phyloP scores from a whole-genome alignment of 441 rosid species.

The Biscutella auriculata region DNA sequence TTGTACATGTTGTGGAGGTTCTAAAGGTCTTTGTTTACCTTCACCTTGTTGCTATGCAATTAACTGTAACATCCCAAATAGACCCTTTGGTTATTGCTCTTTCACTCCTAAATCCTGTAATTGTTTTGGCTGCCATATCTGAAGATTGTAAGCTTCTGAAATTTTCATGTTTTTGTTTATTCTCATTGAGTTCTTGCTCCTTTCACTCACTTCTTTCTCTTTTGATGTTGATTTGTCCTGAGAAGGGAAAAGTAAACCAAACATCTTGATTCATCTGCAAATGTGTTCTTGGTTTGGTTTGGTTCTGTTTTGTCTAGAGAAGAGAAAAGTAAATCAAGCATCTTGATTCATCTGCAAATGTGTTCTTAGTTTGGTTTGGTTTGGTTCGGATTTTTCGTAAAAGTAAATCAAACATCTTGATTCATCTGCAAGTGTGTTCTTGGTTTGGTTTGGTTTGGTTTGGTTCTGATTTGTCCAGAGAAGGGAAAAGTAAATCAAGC shows the following conservation, averaged over 20 bases:
- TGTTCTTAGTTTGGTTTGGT: conserved; percentile 46
- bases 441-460: too few species aligned
- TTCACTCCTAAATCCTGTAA: conserved; percentile 95
- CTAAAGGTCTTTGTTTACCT: conserved; percentile 66
- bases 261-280: conserved; percentile 22
- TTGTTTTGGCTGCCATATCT: conserved; percentile 88
- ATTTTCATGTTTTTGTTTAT: neutral
- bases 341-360: conserved; percentile 25
- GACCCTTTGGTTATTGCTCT: conserved; percentile 92
- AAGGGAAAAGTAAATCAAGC: neutral
- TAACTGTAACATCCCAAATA: conserved; percentile 93
- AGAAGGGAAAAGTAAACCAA: neutral
- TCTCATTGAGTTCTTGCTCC: too few species aligned
- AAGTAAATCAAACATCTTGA: neutral
- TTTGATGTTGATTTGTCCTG: conserved; percentile 1
- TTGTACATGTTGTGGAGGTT: conserved; percentile 95
- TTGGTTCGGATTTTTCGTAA: too few species aligned
- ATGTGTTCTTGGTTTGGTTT: conserved; percentile 43
- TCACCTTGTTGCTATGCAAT: conserved; percentile 96
- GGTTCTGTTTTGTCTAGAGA: neutral
- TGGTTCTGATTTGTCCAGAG: neutral
- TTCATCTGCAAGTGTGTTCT: conserved; percentile 36
- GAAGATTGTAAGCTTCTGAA: conserved; percentile 9
- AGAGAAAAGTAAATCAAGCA: neutral
- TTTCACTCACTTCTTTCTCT: neutral